A percentile compares a stretch with the other conserved stretches of the same genome.
These are phyloP conservation scores for Diaporthe destruens DNA, from an alignment of 2,329 filamentous ascomycete genomes.

Conservation along the genomic window DNA sequence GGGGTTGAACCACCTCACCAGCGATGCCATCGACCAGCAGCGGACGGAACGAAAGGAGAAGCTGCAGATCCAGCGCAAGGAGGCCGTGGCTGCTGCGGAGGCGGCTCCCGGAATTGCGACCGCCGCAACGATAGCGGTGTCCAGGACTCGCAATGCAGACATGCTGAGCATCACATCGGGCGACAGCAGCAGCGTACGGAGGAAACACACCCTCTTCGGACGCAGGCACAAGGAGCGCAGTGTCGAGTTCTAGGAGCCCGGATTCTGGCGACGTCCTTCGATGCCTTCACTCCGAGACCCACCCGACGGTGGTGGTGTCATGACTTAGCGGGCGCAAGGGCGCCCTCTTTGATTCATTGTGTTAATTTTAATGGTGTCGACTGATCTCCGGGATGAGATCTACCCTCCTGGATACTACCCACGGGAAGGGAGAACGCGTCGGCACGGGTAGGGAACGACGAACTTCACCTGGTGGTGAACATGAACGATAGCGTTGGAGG, in stretches of 20 bases:
- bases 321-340: slow-evolving; percentile 23
- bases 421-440: not conserved
- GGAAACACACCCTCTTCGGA: slow-evolving; percentile 63
- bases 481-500: slow-evolving; percentile 28
- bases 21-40: slow-evolving; percentile 83
- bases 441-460: slow-evolving; percentile 29
- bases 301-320: slow-evolving; percentile 1
- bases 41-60: slow-evolving; percentile 74
- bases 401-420: slow-evolving; percentile 15
- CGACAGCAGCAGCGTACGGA: slow-evolving; percentile 47
- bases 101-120: slow-evolving; percentile 38
- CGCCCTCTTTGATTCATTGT: slow-evolving; percentile 37
- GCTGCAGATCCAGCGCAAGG: slow-evolving; percentile 61
- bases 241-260: slow-evolving; percentile 37
- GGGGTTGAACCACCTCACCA: slow-evolving; percentile 84
- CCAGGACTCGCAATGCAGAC: slow-evolving; percentile 46
- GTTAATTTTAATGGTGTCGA: slow-evolving; percentile 40
- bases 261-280: slow-evolving; percentile 35
- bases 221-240: slow-evolving; percentile 37
- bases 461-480: slow-evolving; percentile 26
- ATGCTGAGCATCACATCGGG: slow-evolving; percentile 49
- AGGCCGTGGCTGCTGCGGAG: slow-evolving; percentile 42
- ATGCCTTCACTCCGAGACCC: slow-evolving; percentile 17
- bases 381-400: slow-evolving; percentile 32
- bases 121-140: slow-evolving; percentile 38